Evolutionary conservation across 495 filamentous ascomycete genomes (phyloP), one percentile per base, ranked within the genome.

Genomic region (Penicillium ochrochloron): DNA sequence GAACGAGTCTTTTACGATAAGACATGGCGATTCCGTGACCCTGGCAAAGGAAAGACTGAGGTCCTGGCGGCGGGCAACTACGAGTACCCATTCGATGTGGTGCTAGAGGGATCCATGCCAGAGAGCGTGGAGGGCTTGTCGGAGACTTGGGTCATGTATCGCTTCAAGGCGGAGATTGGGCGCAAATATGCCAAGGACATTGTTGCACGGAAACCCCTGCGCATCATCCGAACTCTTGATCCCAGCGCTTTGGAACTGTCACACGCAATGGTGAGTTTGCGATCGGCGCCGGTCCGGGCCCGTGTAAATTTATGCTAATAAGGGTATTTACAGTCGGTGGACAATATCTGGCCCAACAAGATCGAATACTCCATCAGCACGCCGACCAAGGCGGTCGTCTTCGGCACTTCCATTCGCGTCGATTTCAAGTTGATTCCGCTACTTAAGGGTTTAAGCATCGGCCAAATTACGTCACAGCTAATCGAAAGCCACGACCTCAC

Each of bases 281-380:
- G 35, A 44, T 44, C 39, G 14, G 19, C 31, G 29, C 23, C 57
- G 27, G n/a, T 54, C 17, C 54, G 17, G 19, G 41, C 42, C 19
- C 35, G 61, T 27, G 44, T n/a, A 41, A 39, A 25, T 31, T 19
- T 48, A 41, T 59, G 46, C 67, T 66, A 57, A 72, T 64, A 63
- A 63, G 39, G 21, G 14, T 33, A 8, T 37, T 37, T 27, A 44
- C 62, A 88, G 86, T 84, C 89, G n/a, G 88, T 96, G 57, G 91
- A 96, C 74, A 96, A 96, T 70, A 86, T 95, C 60, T 99, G 95
- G 95, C 87, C 91, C 12, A 91, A 94, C 76, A 99, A 99, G 80
- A 85, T 97, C 69, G 88, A 95, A 70, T 98, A 98, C 74, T 90
- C 90, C 8, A 90, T 99, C 61, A 88, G 89, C 63, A 89, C 94